Conservation (phyloP, 2,329 filamentous ascomycete species). For the Zasmidium cellare region DNA sequence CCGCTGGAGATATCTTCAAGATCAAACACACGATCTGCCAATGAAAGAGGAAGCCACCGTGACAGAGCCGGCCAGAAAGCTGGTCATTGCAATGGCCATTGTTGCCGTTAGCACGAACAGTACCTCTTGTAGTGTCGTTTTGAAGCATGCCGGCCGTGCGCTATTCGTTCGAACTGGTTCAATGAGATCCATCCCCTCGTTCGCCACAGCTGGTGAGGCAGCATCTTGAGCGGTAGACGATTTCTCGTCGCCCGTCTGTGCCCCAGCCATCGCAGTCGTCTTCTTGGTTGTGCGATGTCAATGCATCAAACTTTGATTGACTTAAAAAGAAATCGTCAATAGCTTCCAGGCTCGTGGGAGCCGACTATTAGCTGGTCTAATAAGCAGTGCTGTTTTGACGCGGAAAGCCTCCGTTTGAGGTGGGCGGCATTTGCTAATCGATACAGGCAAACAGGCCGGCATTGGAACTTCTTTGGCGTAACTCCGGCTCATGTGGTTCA, state of each 20-base stretch:
- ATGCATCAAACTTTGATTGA: not conserved
- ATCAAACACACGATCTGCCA: slow-evolving; percentile 34
- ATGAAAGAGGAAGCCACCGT: slow-evolving; percentile 65
- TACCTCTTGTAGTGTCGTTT: slow-evolving; percentile 61
- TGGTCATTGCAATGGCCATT: slow-evolving; percentile 64
- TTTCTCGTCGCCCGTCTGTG: not conserved
- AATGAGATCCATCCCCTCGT: slow-evolving; percentile 10
- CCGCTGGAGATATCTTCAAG: not conserved
- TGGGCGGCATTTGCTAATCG: slow-evolving; percentile 9
- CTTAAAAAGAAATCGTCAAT: not conserved
- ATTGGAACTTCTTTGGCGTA: not conserved
- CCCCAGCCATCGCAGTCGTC: not conserved
- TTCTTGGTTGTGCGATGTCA: no score
- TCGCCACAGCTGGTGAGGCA: not conserved
- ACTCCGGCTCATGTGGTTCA: not conserved
- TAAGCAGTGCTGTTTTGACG: not conserved
- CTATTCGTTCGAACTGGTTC: slow-evolving; percentile 23
- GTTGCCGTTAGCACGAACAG: slow-evolving; percentile 67
- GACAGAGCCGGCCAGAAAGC: slow-evolving; percentile 60
- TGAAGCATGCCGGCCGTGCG: slow-evolving; percentile 60
- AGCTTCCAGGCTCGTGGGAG: not conserved
- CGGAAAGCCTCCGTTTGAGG: slow-evolving; percentile 12
- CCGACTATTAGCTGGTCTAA: not conserved
- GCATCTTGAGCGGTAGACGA: not conserved
- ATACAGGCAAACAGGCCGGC: not conserved